Evolutionary conservation across 116 monocot genomes (phyloP), one percentile per base, ranked within the genome.

Genomic region (Phalaenopsis hybrid): DNA sequence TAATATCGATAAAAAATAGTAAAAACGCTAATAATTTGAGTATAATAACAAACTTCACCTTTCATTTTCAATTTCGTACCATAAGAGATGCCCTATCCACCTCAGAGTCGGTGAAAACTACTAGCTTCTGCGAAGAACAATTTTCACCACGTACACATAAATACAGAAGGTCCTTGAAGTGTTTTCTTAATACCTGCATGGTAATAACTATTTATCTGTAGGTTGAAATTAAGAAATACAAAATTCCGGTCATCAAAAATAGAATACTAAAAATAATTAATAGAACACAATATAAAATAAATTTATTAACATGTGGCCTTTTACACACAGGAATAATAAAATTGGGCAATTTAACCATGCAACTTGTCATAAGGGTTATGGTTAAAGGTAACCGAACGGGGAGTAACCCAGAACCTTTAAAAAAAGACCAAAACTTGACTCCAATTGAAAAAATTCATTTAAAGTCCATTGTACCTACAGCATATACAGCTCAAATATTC

Each of bases 131-230:
- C 72, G 75, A 73, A 44, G 45, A 78, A 41, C 31, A 28, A 85
- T 82, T 79, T 73, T 90, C 87, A 83, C 59, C 84, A 79, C 74
- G 50, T 76, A 81, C 79, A 82, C 73, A 79, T 28, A 93, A 78
- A 73, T 84, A 95, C 33, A 90, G 84, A 86, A 98, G 92, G 57
- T 92, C 92, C 44, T 81, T 85, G 79, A 98, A 93, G 85, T 93
- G 82, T 74, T 85, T 93, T 87, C 84, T 89, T 75, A 95, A 78
- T 61, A 95, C 90, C 98, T 98, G 85, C 49, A 82, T 34, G 43
- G 34, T 68, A 85, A 63, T 45, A 83, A 46, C 48, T 75, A 46
- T 75, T n/a, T 46, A 45, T 75, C 41, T 4, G 72, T 72, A 41
- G 10, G 72, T 72, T 33, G 10, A 37, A 72, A 41, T 72, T 37